phyloP scores from a whole-genome alignment of 1,284 basidiomycete genomes.

The Coriolopsis trogii region DNA sequence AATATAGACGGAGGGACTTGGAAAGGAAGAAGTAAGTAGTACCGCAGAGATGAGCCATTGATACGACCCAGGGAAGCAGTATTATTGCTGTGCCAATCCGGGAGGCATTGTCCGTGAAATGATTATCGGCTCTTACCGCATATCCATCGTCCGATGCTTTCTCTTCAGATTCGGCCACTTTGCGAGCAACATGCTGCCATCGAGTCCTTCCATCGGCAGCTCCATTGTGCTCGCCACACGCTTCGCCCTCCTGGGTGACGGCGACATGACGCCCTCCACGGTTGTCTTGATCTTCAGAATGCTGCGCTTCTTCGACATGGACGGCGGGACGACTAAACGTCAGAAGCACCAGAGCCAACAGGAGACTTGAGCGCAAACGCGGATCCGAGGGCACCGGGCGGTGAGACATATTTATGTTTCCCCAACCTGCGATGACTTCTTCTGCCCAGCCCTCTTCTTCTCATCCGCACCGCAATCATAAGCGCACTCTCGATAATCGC shows the following conservation, averaged over 20 bases:
- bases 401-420: too few relatives aligned
- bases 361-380: neutral
- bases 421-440: constrained; percentile 14
- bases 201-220: constrained; percentile 59
- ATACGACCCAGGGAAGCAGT: too few relatives aligned
- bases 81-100: too few relatives aligned
- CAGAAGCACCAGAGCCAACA: constrained; percentile 6
- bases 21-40: too few relatives aligned
- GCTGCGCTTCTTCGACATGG: constrained; percentile 20
- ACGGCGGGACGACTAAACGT: neutral
- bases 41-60: too few relatives aligned
- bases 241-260: constrained; percentile 51
- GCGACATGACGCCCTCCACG: constrained; percentile 16
- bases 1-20: too few relatives aligned
- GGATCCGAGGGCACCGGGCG: neutral
- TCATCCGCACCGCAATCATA: constrained; percentile 79
- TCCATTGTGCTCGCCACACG: constrained; percentile 74
- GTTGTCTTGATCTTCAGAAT: constrained; percentile 18
- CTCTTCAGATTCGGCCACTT: constrained; percentile 72
- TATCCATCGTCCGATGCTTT: constrained; percentile 34
- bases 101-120: neutral
- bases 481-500: constrained; percentile 84
- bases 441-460: constrained; percentile 39
- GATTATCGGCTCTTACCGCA: neutral
- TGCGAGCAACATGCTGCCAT: constrained; percentile 55